Base-by-base conservation (phyloP, 768 basidiomycete genomes). In the Porphyrellus cyaneotinctus region DNA sequence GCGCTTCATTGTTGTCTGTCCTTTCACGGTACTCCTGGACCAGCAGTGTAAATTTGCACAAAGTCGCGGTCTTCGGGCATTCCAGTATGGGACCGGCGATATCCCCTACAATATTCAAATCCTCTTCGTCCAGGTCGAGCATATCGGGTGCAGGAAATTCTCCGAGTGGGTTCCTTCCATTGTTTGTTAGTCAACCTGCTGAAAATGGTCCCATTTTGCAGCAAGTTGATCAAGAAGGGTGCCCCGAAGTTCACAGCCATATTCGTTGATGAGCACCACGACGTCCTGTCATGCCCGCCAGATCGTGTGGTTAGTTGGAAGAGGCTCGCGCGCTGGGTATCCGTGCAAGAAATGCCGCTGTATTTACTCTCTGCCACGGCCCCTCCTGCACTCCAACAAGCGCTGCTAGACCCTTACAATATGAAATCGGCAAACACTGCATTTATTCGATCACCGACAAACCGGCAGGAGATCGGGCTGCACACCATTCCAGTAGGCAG, bases 261-360 rank as follows among this genome's bases (percentile, higher is more conserved):
- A n/a, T n/a, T n/a, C n/a, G 18, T 52, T 52, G 31, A 52, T 1
- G 44, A 52, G n/a, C 44, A 52, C 11, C 51, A 52, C 0, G 51
- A 52, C 14, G 1, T 5, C 2, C 31, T 47, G 9, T 47, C 28
- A 2, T 52, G 51, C 37, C 51, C 37, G 4, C 51, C 36, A 41
- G 51, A 52, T 33, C 30, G 51, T 20, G 10, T 2, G 18, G n/a
- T 13, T 10, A 12, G 9, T 14, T n/a, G n/a, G n/a, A n/a, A n/a
- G n/a, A n/a, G 22, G n/a, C 51, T 52, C 5, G 51, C 51, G 12
- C 4, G 44, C 37, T 47, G 37, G 44, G 51, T 14, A 15, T 38
- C 44, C 3, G 44, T 17, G 6, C 36, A 47, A 26, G 37, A 41
- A 11, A 13, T 47, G 1, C 37, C n/a, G 1, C 22, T 52, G 0